Percentiles rank a stretch among this genome's conserved stretches.
These are phyloP conservation scores for Saraca asoca DNA, from an alignment of 331 rosid species.

Conservation along the genomic window DNA sequence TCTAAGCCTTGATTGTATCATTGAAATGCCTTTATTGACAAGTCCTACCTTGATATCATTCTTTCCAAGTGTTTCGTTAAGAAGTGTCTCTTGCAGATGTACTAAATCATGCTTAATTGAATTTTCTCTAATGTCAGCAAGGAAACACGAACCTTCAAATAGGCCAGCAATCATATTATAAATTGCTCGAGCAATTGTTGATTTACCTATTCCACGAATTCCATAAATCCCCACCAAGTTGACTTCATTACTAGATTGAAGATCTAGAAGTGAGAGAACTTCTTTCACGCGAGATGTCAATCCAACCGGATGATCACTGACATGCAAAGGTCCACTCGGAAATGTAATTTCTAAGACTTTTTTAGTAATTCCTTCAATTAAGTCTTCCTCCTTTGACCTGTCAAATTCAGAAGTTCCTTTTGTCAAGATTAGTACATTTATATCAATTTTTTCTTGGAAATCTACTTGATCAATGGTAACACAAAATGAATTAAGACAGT, in stretches of 20 bases:
- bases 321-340: neutral
- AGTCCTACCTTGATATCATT: no score
- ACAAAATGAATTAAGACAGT: no score
- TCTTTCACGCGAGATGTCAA: neutral
- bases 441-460: no score
- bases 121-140: neutral
- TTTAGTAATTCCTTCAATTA: neutral
- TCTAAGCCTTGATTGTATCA: neutral
- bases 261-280: neutral
- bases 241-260: neutral
- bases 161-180: neutral
- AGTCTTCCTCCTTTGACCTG: no score
- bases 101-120: neutral
- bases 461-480: no score
- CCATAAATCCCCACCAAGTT: slow-evolving; percentile 1
- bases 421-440: no score
- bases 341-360: no score
- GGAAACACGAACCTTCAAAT: neutral
- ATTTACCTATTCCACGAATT: neutral
- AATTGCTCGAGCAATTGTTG: neutral
- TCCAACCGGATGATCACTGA: neutral
- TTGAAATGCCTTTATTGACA: neutral
- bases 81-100: neutral
- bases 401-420: no score
- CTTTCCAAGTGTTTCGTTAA: neutral